These are phyloP conservation scores for Sphaerobolus stellatus DNA, from an alignment of 1,284 basidiomycete species.

Conservation along the genomic window DNA sequence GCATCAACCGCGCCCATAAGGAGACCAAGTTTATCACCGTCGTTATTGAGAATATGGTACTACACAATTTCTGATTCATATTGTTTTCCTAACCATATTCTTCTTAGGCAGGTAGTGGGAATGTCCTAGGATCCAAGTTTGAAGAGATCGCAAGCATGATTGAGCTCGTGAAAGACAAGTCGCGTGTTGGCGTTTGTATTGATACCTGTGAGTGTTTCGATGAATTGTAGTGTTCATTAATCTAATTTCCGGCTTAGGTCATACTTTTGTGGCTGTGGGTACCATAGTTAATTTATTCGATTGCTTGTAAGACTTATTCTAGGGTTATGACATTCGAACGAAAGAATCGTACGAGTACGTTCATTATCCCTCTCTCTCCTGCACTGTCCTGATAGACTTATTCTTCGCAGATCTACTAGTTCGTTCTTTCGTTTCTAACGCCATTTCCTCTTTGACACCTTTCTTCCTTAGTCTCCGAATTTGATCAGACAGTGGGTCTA, in stretches of 20 bases:
- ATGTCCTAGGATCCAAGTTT: slow-evolving; percentile 76
- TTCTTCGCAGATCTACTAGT: background rate
- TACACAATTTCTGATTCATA: background rate
- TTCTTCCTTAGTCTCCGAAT: slow-evolving; percentile 48
- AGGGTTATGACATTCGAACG: slow-evolving; percentile 82
- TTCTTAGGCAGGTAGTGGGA: slow-evolving; percentile 72
- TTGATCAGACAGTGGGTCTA: slow-evolving; percentile 68
- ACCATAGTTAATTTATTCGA: slow-evolving; percentile 42
- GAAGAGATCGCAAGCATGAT: slow-evolving; percentile 72
- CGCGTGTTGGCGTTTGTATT: slow-evolving; percentile 76
- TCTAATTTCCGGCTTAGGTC: slow-evolving; percentile 45
- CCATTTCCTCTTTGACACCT: no score
- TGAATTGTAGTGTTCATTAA: background rate
- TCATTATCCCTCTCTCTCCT: slow-evolving; percentile 15
- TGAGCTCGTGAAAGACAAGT: slow-evolving; percentile 68
- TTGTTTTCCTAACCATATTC: background rate
- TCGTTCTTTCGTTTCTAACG: background rate
- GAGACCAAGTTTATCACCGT: slow-evolving; percentile 63
- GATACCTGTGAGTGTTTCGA: slow-evolving; percentile 67
- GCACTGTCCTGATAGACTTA: slow-evolving; percentile 4
- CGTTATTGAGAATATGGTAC: slow-evolving; percentile 85
- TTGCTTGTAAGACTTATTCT: background rate
- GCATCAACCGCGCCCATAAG: slow-evolving; percentile 74
- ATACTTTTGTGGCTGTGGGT: slow-evolving; percentile 80
- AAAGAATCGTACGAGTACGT: slow-evolving; percentile 64